phyloP scores from a whole-genome alignment of 305 asterid species.

The Fraxinus sp. region DNA sequence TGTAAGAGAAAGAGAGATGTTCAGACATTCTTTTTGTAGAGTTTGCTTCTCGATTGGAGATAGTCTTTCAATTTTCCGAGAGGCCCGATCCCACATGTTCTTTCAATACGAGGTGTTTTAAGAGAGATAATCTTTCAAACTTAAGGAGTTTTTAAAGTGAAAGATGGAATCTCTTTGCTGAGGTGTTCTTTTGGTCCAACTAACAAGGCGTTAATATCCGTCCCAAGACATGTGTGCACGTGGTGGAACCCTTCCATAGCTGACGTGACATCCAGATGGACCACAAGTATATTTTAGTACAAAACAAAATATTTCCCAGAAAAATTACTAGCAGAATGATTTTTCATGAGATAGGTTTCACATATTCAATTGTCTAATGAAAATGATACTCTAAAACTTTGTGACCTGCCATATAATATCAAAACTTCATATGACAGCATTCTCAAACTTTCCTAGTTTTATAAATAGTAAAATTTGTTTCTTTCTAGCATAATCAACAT shows the following conservation, averaged over 20 bases:
- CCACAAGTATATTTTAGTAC: background rate
- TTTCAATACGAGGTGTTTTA: background rate
- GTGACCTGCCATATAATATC: conserved; percentile 4
- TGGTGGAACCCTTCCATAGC: background rate
- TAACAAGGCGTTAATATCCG: background rate
- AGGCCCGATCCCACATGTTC: background rate
- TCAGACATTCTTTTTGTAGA: too few relatives aligned
- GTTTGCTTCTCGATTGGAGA: background rate
- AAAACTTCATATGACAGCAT: background rate
- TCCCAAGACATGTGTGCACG: background rate
- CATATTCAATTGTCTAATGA: background rate
- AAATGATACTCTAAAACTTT: background rate
- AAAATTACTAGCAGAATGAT: background rate
- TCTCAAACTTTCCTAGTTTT: conserved; percentile 10
- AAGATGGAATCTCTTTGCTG: background rate
- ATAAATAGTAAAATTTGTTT: background rate
- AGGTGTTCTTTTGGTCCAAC: background rate
- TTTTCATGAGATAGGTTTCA: background rate
- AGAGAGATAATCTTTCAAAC: background rate
- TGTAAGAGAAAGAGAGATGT: too few relatives aligned
- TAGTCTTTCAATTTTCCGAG: background rate
- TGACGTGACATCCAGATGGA: background rate
- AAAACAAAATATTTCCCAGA: background rate
- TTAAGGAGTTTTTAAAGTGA: background rate
- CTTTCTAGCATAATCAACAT: conserved; percentile 5